Base-by-base conservation (phyloP, 2,329 filamentous ascomycete genomes). In the Huntiella omanensis region DNA sequence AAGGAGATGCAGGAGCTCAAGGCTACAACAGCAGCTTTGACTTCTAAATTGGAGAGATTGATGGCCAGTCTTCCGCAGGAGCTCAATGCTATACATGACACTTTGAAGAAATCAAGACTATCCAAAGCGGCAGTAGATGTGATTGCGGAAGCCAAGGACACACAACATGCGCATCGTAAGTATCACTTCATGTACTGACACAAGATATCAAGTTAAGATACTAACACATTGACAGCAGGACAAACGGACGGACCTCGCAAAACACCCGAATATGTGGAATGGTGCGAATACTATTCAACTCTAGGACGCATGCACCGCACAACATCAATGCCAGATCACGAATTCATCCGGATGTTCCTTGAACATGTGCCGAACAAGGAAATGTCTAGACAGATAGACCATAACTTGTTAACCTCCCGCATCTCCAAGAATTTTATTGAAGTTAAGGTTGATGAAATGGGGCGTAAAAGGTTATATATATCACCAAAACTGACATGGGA, bases 341-440 rank as follows among this genome's bases (percentile, higher is more conserved):
- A 50, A 5, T 48, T 50, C 5, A 45, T 50, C 22, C 48, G 49
- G 49, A 22, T 50, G n/a, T 50, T 50, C 13, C 34, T 50, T 4
- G 49, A 50, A 17, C 45, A 50, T 16, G 42, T 50, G 12, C 46
- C 49, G 8, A 45, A 47, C 43, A 39, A 48, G 16, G 45, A 43
- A 4, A 45, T 50, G 16, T 36, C 41, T 4, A 43, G 45, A 33
- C 49, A 48, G n/a, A 50, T 50, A 10, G 45, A 50, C 8, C 19
- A 46, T n/a, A 50, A 50, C 17, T 33, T 50, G 33, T 46, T 38
- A 3, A 45, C 49, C 5, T 38, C 45, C n/a, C 41, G 22, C 22
- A 5, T 32, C 16, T 11, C 45, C 45, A 3, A 50, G 48, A 17
- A 28, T 33, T 10, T 34, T 46, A 40, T 45, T 50, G 4, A 47